phyloP scores from a whole-genome alignment of 345 rosid species.

The Physaria fendleri region DNA sequence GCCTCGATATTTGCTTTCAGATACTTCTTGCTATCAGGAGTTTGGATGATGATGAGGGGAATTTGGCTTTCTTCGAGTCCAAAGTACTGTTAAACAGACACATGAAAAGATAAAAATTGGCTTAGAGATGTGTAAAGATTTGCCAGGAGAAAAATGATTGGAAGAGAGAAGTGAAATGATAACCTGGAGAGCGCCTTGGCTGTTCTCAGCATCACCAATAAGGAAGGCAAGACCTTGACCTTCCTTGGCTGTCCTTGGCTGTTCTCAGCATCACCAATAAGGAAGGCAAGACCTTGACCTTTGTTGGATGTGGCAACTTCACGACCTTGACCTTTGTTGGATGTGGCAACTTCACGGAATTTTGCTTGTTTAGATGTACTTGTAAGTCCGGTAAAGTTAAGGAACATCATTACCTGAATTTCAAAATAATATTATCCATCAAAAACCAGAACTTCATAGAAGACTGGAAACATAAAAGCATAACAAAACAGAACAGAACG shows the following conservation, averaged over 20 bases:
- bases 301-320: no score
- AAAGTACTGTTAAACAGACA: constrained; percentile 59
- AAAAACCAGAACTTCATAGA: neutral
- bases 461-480: neutral
- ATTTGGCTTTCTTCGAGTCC: constrained; percentile 78
- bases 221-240: constrained; percentile 65
- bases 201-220: constrained; percentile 78
- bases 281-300: constrained; percentile 60
- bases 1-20: constrained; percentile 60
- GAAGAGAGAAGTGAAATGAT: constrained; percentile 3
- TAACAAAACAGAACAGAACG: neutral
- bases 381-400: constrained; percentile 52
- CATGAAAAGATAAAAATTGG: constrained; percentile 1
- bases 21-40: constrained; percentile 64
- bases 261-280: constrained; percentile 81
- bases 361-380: constrained; percentile 60
- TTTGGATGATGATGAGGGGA: constrained; percentile 72
- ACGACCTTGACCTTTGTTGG: constrained; percentile 67
- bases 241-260: no score
- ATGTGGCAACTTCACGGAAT: constrained; percentile 64
- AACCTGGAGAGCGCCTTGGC: constrained; percentile 91
- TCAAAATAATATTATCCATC: constrained; percentile 2
- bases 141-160: constrained; percentile 1
- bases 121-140: neutral
- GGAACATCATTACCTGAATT: constrained; percentile 74